Evolutionary conservation across 495 filamentous ascomycete species (phyloP).

Genomic region (Amphirosellinia nigrospora): DNA sequence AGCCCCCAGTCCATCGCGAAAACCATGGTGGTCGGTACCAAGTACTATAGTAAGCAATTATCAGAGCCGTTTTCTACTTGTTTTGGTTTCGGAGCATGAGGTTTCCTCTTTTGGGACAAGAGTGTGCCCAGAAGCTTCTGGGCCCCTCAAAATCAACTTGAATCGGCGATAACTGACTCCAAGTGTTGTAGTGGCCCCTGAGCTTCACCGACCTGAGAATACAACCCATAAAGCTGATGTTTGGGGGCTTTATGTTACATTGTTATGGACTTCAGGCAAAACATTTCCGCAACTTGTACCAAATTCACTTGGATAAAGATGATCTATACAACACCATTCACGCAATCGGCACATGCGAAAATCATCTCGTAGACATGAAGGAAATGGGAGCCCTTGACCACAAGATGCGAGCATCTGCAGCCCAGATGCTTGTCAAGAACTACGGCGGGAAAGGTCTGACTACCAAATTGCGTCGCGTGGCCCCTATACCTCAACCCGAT

Average conservation of each 20-base stretch:
- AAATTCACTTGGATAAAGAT: not conserved
- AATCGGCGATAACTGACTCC: too few relatives aligned
- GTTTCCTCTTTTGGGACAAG: too few relatives aligned
- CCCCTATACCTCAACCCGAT: not conserved
- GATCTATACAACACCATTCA: rapidly evolving
- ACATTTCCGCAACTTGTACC: not conserved
- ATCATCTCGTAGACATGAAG: not conserved
- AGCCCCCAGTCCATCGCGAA: not conserved
- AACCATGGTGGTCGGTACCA: slow-evolving; percentile 17
- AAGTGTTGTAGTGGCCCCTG: too few relatives aligned
- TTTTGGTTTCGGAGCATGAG: too few relatives aligned
- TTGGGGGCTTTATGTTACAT: slow-evolving; percentile 38
- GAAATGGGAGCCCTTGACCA: not conserved
- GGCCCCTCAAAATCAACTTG: too few relatives aligned
- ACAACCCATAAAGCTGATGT: slow-evolving; percentile 30
- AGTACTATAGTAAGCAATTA: too few relatives aligned
- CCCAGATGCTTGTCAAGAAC: not conserved
- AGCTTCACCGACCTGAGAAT: slow-evolving; percentile 13
- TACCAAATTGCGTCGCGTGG: not conserved
- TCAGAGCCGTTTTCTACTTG: too few relatives aligned
- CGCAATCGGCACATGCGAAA: not conserved
- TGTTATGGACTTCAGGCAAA: slow-evolving; percentile 9
- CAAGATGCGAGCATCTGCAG: not conserved
- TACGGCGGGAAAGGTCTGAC: not conserved
- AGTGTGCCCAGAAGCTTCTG: too few relatives aligned